Conservation (phyloP, 306 rosid genomes). For the Cicer cuneatum region DNA sequence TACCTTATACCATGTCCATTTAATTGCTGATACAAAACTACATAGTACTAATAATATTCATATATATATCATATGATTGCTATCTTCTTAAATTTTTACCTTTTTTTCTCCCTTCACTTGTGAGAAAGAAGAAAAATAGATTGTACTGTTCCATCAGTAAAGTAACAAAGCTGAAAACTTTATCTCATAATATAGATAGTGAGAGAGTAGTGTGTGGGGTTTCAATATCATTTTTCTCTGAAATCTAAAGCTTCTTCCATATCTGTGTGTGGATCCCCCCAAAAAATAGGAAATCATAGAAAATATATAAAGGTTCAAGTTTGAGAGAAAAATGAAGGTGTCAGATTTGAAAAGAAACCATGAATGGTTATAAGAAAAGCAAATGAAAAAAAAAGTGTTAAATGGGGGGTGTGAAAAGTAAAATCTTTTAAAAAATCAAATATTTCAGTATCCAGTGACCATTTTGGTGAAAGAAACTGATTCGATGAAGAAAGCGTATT, state of each 20-base stretch:
- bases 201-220: conserved; percentile 2
- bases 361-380: not conserved
- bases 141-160: conserved; percentile 12
- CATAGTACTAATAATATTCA: not conserved
- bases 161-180: conserved; percentile 1
- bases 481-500: conserved; percentile 8
- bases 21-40: conserved; percentile 4
- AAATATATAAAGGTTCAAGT: not conserved
- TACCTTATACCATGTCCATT: conserved; percentile 7
- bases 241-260: conserved; percentile 20
- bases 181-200: not conserved
- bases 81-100: not conserved
- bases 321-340: not conserved
- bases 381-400: not conserved
- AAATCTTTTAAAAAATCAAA: conserved; percentile 22
- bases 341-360: not conserved
- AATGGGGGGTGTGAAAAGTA: not conserved
- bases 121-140: not conserved
- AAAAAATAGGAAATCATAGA: not conserved
- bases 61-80: conserved; percentile 3
- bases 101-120: not conserved
- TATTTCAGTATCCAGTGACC: conserved; percentile 5
- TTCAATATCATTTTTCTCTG: not conserved
- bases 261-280: conserved; percentile 14
- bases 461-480: conserved; percentile 35